A percentile compares a stretch with the other conserved stretches of the same genome.
These are phyloP conservation scores for Lepidium campestre DNA, from an alignment of 441 rosid genomes.

Conservation along the genomic window DNA sequence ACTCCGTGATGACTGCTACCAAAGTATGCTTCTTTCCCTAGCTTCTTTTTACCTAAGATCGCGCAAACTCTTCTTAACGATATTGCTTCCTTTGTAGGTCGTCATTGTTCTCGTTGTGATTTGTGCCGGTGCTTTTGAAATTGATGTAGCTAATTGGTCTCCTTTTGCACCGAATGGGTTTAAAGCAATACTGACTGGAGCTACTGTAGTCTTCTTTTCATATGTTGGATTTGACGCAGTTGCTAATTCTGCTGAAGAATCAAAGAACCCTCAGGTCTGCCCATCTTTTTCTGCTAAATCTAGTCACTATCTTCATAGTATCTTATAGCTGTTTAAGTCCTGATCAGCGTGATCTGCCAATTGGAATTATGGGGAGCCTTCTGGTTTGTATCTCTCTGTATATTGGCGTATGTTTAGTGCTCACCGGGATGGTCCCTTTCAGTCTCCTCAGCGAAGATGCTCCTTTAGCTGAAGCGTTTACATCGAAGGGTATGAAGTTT, in stretches of 20 bases:
- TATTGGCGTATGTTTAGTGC: conserved; percentile 79
- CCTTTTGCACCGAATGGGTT: conserved; percentile 90
- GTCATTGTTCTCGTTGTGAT: conserved; percentile 74
- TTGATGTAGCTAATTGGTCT: conserved; percentile 85
- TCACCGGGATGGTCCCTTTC: conserved; percentile 95
- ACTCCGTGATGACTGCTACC: conserved; percentile 69
- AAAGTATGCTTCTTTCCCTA: conserved; percentile 41
- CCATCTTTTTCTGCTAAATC: not conserved
- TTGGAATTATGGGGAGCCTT: conserved; percentile 92
- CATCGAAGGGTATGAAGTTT: conserved; percentile 79
- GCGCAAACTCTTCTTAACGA: not conserved
- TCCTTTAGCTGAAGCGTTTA: conserved; percentile 82
- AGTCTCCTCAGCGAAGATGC: conserved; percentile 77
- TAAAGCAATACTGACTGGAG: conserved; percentile 76
- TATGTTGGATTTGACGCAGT: conserved; percentile 99
- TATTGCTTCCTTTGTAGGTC: conserved; percentile 42
- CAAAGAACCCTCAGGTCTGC: conserved; percentile 79
- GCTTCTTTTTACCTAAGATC: not conserved
- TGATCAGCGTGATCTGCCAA: conserved; percentile 81
- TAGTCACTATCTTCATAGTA: not conserved
- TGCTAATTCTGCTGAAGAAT: conserved; percentile 95
- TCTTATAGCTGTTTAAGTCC: conserved; percentile 10
- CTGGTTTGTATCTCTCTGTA: conserved; percentile 63
- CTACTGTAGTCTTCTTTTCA: conserved; percentile 94
- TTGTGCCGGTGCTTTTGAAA: conserved; percentile 74